Percentiles rank a stretch among this genome's conserved stretches.
phyloP scores from a whole-genome alignment of 352 stramenopile species.

The Phytophthora chlamydospora region DNA sequence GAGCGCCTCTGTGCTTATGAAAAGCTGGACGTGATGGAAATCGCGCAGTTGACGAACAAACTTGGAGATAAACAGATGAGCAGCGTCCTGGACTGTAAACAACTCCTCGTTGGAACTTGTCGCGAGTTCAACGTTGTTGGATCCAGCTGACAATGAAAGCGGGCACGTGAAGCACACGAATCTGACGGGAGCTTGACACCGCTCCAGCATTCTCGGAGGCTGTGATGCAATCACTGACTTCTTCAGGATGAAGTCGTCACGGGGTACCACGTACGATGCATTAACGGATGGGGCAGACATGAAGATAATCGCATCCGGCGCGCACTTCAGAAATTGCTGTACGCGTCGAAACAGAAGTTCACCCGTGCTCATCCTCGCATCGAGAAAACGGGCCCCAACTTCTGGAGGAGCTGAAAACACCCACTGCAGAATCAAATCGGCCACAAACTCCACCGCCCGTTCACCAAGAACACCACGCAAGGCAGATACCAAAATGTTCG shows the following conservation, averaged over 20 bases:
- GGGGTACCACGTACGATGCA: conserved; percentile 45
- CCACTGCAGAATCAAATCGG: conserved; percentile 57
- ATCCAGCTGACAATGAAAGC: conserved; percentile 40
- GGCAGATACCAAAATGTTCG: conserved; percentile 43
- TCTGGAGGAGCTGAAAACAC: conserved; percentile 35
- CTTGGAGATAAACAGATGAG: conserved; percentile 36
- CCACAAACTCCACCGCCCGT: conserved; percentile 34
- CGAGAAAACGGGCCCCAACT: not conserved
- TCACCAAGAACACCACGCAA: conserved; percentile 46
- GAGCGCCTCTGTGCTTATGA: conserved; percentile 57
- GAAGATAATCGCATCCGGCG: conserved; percentile 43
- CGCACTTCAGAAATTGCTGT: conserved; percentile 44
- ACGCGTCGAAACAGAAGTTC: conserved; percentile 31
- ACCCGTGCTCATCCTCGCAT: not conserved
- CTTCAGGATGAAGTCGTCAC: conserved; percentile 58
- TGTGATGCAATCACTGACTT: conserved; percentile 59
- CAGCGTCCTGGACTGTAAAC: conserved; percentile 30
- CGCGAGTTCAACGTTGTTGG: conserved; percentile 46
- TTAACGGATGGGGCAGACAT: conserved; percentile 36
- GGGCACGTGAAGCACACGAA: conserved; percentile 58
- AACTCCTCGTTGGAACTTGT: conserved; percentile 28
- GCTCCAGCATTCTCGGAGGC: conserved; percentile 31
- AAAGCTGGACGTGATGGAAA: conserved; percentile 36
- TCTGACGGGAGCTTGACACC: not conserved
- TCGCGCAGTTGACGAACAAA: conserved; percentile 34